Evolutionary conservation across 352 stramenopile species (phyloP).

Genomic region (Globisporangium recalcitrans): DNA sequence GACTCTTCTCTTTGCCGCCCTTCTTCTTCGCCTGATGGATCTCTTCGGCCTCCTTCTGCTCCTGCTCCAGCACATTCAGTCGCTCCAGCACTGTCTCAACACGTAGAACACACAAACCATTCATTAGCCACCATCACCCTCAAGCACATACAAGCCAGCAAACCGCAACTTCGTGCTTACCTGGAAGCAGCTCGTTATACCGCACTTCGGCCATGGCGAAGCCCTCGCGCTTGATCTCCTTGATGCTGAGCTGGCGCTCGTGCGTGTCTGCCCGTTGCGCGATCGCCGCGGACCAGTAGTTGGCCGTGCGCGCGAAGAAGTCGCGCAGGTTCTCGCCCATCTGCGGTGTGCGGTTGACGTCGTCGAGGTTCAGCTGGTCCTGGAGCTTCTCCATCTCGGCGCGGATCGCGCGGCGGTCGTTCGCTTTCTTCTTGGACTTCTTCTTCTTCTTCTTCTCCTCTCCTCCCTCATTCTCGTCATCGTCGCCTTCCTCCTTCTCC

Average conservation of each 20-base stretch:
- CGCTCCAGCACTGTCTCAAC: constrained; percentile 53
- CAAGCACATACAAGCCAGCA: constrained; percentile 1
- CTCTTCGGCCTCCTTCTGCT: constrained; percentile 78
- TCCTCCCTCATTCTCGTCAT: constrained; percentile 21
- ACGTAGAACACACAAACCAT: constrained; percentile 1
- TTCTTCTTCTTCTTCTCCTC: constrained; percentile 46
- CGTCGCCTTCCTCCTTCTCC: constrained; percentile 35
- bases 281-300: constrained; percentile 61
- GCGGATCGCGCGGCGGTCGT: constrained; percentile 59
- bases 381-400: constrained; percentile 83
- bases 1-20: constrained; percentile 63
- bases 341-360: constrained; percentile 66
- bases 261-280: constrained; percentile 52
- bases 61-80: constrained; percentile 70
- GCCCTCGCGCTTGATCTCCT: constrained; percentile 84
- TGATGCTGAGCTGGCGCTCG: constrained; percentile 71
- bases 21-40: constrained; percentile 76
- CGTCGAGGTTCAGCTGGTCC: constrained; percentile 65
- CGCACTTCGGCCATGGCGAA: constrained; percentile 67
- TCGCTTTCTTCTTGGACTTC: constrained; percentile 55
- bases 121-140: constrained; percentile 14
- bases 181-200: constrained; percentile 78
- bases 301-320: constrained; percentile 82
- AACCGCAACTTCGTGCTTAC: constrained; percentile 21
- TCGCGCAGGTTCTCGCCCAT: constrained; percentile 82